Evolutionary conservation across 1,284 basidiomycete genomes (phyloP), one percentile per base, ranked within the genome.

Genomic region (Naganishia albida): DNA sequence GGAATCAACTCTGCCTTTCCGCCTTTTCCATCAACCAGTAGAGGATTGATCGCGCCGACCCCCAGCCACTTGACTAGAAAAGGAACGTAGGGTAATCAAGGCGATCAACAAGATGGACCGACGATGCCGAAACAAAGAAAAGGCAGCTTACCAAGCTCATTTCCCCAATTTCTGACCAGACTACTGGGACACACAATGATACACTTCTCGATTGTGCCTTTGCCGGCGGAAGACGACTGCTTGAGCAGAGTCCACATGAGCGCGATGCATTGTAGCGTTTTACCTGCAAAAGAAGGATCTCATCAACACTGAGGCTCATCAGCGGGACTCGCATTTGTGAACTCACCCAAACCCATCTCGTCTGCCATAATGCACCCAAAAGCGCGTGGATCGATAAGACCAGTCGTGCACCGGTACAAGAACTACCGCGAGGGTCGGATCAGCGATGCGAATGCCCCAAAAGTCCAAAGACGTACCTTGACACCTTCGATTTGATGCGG

Each of bases 321-420:
- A 38, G 15, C n/a, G n/a, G n/a, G n/a, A 4, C 34, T 57, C 34
- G 12, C 13, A 15, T 20, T 7, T n/a, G n/a, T n/a, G n/a, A n/a
- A n/a, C n/a, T 68, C 62, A 78, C 92, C 91, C 25, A 95, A 85
- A 74, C 96, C 95, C 95, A 99, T 99, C 80, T 97, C 95, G 75
- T 99, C 95, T 0, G 96, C 95, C 90, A 99, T 94, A 75, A 99
- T 99, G 73, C 93, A 97, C 0, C 95, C 95, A 72, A 93, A 93
- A 64, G 95, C 93, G 70, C 92, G 90, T 59, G 93, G 87, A 28
- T 89, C 90, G 56, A 94, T 80, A 86, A 96, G 89, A 1, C 94
- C 96, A 0, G 92, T 97, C 8, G 93, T 88, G 75, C 93, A 95
- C 77, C 87, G 88, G 80, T 97, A 99, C 75, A 99, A 80, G 78